Conservation (phyloP, 805 yeast genomes). For the Myxozyma kluyveri region DNA sequence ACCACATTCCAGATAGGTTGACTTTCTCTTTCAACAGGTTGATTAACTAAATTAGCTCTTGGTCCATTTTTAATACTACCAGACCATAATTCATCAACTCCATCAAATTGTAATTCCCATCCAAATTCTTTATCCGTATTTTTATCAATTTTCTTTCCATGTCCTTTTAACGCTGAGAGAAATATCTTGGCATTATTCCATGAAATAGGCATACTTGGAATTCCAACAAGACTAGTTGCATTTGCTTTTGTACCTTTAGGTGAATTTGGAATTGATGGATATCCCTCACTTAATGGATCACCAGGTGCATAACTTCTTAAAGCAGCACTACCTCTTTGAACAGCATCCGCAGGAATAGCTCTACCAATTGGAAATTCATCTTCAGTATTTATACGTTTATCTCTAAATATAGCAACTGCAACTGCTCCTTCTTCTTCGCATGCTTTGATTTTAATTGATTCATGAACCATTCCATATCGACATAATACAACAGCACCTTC, state of each 20-base stretch:
- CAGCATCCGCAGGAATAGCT: conserved; percentile 70
- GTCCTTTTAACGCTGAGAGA: conserved; percentile 40
- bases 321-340: conserved; percentile 74
- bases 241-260: conserved; percentile 44
- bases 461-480: conserved; percentile 62
- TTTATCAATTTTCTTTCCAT: conserved; percentile 44
- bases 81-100: conserved; percentile 38
- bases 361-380: conserved; percentile 70
- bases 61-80: conserved; percentile 13
- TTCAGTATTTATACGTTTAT: conserved; percentile 56
- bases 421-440: conserved; percentile 69
- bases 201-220: conserved; percentile 77
- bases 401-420: conserved; percentile 67
- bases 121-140: neutral
- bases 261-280: conserved; percentile 46
- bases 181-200: conserved; percentile 61
- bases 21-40: conserved; percentile 53
- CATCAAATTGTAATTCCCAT: conserved; percentile 17
- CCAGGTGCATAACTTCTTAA: conserved; percentile 64
- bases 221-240: conserved; percentile 52
- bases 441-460: conserved; percentile 72
- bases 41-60: conserved; percentile 12
- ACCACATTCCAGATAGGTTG: conserved; percentile 64
- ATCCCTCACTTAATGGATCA: conserved; percentile 75
- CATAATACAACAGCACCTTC: conserved; percentile 61